Evolutionary conservation across 768 basidiomycete species (phyloP).

Genomic region (Tricholoma terreum): DNA sequence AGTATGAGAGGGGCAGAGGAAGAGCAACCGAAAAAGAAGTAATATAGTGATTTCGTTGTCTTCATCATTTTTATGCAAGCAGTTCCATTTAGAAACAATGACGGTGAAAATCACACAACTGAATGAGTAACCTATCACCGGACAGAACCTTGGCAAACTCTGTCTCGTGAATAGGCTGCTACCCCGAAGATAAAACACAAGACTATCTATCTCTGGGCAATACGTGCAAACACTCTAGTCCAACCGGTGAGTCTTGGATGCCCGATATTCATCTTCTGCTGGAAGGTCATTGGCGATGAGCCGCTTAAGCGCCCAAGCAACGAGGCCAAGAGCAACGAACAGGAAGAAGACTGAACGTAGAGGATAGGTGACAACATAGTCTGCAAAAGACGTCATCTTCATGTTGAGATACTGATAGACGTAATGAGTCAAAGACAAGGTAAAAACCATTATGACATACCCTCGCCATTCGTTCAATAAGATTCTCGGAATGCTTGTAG

Average conservation of each 20-base stretch:
- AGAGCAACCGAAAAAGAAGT: constrained; percentile 30
- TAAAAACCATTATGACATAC: constrained; percentile 33
- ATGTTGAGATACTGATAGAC: constrained; percentile 38
- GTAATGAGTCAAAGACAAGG: background rate
- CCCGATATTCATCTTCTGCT: constrained; percentile 19
- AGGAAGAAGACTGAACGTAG: constrained; percentile 31
- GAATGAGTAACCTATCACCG: too few relatives aligned
- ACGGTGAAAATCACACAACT: too few relatives aligned
- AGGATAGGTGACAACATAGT: constrained; percentile 35
- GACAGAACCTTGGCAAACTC: background rate
- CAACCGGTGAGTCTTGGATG: constrained; percentile 24
- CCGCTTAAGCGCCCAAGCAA: constrained; percentile 27
- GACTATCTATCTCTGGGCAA: background rate
- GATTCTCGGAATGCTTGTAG: constrained; percentile 67
- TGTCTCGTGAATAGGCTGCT: background rate
- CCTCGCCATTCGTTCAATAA: constrained; percentile 62
- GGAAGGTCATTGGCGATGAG: constrained; percentile 20
- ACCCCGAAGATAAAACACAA: background rate
- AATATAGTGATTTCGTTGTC: background rate
- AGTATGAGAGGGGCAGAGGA: constrained; percentile 74
- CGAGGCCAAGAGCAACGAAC: constrained; percentile 21
- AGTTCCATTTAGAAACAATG: background rate
- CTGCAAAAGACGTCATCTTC: constrained; percentile 36
- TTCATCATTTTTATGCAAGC: background rate
- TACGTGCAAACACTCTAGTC: constrained; percentile 19